Evolutionary conservation across 331 rosid genomes (phyloP).

Genomic region (Quercus lobata): DNA sequence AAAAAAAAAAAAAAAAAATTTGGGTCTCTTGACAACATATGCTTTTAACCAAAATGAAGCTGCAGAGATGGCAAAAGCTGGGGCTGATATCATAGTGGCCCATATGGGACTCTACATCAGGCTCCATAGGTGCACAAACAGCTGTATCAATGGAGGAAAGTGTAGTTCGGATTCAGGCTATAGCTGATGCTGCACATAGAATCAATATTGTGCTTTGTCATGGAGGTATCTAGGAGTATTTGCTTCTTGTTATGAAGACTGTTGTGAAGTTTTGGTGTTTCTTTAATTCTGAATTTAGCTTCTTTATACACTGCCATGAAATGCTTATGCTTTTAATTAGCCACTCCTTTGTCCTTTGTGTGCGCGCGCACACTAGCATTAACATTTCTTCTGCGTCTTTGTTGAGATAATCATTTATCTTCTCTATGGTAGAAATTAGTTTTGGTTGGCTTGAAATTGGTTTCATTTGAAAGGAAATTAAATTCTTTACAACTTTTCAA

Average conservation of each 20-base stretch:
- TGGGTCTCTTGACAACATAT: slow-evolving; percentile 89
- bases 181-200: slow-evolving; percentile 79
- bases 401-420: too few relatives aligned
- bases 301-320: background rate
- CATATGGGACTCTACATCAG: slow-evolving; percentile 95
- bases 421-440: too few relatives aligned
- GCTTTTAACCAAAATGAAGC: slow-evolving; percentile 83
- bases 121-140: slow-evolving; percentile 83
- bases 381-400: too few relatives aligned
- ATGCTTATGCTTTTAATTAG: background rate
- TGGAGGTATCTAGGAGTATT: slow-evolving; percentile 55
- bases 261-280: slow-evolving; percentile 4
- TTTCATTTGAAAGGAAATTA: too few relatives aligned
- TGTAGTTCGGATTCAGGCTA: slow-evolving; percentile 66
- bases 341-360: too few relatives aligned
- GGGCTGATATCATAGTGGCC: slow-evolving; percentile 86
- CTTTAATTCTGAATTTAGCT: slow-evolving; percentile 1
- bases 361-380: too few relatives aligned
- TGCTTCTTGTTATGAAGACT: background rate
- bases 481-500: too few relatives aligned
- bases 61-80: slow-evolving; percentile 70
- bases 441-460: too few relatives aligned
- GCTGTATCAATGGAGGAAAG: slow-evolving; percentile 77
- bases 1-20: slow-evolving; percentile 55
- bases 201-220: slow-evolving; percentile 83